A percentile compares a stretch with the other conserved stretches of the same genome.
These are phyloP conservation scores for Tuber indicum DNA, from an alignment of 495 filamentous ascomycete genomes.

Conservation along the genomic window DNA sequence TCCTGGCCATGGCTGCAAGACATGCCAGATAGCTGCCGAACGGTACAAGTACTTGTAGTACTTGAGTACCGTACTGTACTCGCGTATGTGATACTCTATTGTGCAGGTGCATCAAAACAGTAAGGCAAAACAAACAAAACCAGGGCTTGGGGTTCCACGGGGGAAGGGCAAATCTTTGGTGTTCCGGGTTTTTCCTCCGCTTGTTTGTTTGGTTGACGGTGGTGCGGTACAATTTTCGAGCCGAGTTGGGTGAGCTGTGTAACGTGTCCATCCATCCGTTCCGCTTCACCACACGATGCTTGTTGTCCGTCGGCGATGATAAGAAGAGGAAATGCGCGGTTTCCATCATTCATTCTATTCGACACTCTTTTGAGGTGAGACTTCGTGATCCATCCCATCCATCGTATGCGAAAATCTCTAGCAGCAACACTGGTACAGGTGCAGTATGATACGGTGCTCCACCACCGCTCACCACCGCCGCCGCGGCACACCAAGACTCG, in stretches of 20 bases:
- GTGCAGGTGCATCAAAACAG: neutral
- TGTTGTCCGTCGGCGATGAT: neutral
- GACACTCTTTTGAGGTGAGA: neutral
- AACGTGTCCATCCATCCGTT: neutral
- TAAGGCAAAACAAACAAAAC: neutral
- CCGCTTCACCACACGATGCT: neutral
- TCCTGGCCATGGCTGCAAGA: neutral
- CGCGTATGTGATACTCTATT: neutral
- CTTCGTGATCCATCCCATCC: neutral
- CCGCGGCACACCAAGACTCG: neutral
- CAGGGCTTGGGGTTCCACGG: neutral
- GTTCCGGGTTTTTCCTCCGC: neutral
- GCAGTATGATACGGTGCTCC: neutral
- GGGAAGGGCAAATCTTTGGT: neutral
- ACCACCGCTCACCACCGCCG: neutral
- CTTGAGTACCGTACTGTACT: no score
- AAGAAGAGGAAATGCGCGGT: neutral
- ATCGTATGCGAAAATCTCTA: neutral
- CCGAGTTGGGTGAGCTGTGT: neutral
- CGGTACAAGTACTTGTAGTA: no score
- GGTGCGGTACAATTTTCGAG: neutral
- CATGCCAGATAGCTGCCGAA: no score
- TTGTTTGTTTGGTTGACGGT: neutral
- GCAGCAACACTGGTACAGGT: neutral
- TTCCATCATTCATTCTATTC: neutral